phyloP scores from a whole-genome alignment of 2,329 filamentous ascomycete species.

The Pestalotiopsis sp. region DNA sequence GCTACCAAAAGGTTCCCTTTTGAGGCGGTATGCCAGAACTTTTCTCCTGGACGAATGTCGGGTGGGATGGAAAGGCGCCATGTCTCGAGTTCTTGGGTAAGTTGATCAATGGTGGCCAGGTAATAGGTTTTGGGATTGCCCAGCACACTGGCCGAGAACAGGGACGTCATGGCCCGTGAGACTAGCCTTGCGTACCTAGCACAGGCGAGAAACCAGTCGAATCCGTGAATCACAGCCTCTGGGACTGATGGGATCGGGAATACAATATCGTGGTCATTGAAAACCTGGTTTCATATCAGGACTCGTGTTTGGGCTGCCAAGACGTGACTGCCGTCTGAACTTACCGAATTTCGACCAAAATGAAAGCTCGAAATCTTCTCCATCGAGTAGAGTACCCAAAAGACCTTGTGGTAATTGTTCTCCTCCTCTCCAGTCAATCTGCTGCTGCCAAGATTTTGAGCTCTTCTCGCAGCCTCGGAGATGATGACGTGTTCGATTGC shows the following conservation, averaged over 20 bases:
- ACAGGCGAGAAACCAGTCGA: constrained; percentile 26
- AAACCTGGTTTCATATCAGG: constrained; percentile 17
- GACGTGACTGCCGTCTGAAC: constrained; percentile 2
- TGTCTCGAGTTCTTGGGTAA: constrained; percentile 25
- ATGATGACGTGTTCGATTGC: constrained; percentile 32
- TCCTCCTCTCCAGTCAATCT: constrained; percentile 17
- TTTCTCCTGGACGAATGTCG: constrained; percentile 17
- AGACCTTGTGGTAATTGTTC: constrained; percentile 24
- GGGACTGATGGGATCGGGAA: constrained; percentile 27
- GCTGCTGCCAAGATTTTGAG: constrained; percentile 27
- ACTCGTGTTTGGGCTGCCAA: background rate
- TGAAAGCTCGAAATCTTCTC: constrained; percentile 21
- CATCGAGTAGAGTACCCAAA: constrained; percentile 19
- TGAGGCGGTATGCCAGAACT: constrained; percentile 12
- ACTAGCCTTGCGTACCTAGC: constrained; percentile 27
- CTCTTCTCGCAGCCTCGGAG: constrained; percentile 29
- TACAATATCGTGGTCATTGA: constrained; percentile 32
- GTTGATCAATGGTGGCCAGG: constrained; percentile 26
- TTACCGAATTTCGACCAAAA: constrained; percentile 30
- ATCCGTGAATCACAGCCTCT: constrained; percentile 21
- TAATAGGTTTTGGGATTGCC: constrained; percentile 24
- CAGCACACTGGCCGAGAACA: constrained; percentile 29
- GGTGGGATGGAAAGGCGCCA: constrained; percentile 29
- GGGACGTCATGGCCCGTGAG: constrained; percentile 26
- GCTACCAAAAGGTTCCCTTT: constrained; percentile 2